phyloP scores from a whole-genome alignment of 129 eudicot species.

The Artemisia tridentata region DNA sequence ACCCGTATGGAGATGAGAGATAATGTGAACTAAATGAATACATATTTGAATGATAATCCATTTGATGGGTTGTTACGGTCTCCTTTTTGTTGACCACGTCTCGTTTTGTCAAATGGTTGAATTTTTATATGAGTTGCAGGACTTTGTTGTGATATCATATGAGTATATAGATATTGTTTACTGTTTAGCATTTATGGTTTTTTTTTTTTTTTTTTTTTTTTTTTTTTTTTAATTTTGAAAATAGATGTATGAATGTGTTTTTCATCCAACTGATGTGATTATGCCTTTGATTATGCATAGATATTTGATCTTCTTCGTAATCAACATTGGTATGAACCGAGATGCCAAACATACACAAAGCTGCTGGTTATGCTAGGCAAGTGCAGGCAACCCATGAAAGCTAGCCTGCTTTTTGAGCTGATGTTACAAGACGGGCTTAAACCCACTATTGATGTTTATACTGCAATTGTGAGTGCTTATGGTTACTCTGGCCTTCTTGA shows the following conservation, averaged over 20 bases:
- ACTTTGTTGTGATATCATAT: neutral
- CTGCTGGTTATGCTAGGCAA: constrained; percentile 81
- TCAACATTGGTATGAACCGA: constrained; percentile 90
- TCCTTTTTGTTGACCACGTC: no score
- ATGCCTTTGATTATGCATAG: constrained; percentile 34
- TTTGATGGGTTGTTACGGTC: no score
- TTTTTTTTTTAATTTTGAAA: neutral
- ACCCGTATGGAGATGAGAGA: neutral
- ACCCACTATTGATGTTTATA: constrained; percentile 76
- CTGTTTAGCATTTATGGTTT: neutral
- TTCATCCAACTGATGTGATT: neutral
- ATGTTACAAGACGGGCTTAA: constrained; percentile 71
- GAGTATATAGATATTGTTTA: neutral
- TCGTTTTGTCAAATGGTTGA: no score
- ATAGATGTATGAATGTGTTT: constrained; percentile 1
- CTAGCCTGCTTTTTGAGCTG: constrained; percentile 68
- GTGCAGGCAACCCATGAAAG: constrained; percentile 74
- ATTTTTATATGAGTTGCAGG: no score
- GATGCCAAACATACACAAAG: constrained; percentile 87
- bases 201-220: no score
- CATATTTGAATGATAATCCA: no score
- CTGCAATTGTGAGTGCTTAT: constrained; percentile 82
- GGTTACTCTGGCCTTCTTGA: constrained; percentile 72
- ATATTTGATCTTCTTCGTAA: constrained; percentile 90
- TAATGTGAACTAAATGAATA: neutral